Conservation (phyloP, 495 filamentous ascomycete genomes). For the Hypoxylon crocopeplum region DNA sequence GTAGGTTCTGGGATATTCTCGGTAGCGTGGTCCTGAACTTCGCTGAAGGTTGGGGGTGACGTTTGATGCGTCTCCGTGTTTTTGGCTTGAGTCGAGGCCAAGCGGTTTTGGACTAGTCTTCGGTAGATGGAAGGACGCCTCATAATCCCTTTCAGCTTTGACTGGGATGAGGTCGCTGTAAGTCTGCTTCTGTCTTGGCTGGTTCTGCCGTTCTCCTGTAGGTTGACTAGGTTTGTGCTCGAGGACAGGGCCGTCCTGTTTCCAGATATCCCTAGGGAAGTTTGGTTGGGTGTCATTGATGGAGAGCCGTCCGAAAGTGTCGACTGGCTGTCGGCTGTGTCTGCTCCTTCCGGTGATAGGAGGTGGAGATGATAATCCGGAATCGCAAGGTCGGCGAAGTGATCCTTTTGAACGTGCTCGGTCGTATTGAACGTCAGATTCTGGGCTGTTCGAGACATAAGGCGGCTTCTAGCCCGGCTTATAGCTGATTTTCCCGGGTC, state of each 20-base stretch:
- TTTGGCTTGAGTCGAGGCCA: slow-evolving; percentile 18
- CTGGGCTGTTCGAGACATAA: slow-evolving; percentile 19
- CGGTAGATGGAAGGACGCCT: slow-evolving; percentile 33
- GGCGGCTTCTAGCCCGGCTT: slow-evolving; percentile 4
- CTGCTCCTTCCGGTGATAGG: slow-evolving; percentile 15
- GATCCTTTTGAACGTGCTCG: slow-evolving; percentile 20
- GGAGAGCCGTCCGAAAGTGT: slow-evolving; percentile 22
- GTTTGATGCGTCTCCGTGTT: slow-evolving; percentile 24
- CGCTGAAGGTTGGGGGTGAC: slow-evolving; percentile 34
- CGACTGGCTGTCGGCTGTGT: slow-evolving; percentile 21
- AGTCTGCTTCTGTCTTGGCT: slow-evolving; percentile 17
- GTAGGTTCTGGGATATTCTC: slow-evolving; percentile 16
- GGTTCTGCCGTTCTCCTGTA: slow-evolving; percentile 4
- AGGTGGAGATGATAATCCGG: slow-evolving; percentile 39
- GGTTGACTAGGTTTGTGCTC: slow-evolving; percentile 19
- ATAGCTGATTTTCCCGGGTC: slow-evolving; percentile 26
- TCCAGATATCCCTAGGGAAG: background rate
- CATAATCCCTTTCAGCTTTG: slow-evolving; percentile 39
- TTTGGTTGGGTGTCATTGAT: slow-evolving; percentile 16
- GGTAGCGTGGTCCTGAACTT: slow-evolving; percentile 29
- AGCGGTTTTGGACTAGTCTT: slow-evolving; percentile 26
- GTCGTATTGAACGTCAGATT: slow-evolving; percentile 13
- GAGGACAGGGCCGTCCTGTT: slow-evolving; percentile 18
- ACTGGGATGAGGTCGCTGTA: slow-evolving; percentile 45
- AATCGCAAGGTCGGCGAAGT: slow-evolving; percentile 36